Conservation (phyloP, 805 yeast species). For the Phaffomyces antillensis region DNA sequence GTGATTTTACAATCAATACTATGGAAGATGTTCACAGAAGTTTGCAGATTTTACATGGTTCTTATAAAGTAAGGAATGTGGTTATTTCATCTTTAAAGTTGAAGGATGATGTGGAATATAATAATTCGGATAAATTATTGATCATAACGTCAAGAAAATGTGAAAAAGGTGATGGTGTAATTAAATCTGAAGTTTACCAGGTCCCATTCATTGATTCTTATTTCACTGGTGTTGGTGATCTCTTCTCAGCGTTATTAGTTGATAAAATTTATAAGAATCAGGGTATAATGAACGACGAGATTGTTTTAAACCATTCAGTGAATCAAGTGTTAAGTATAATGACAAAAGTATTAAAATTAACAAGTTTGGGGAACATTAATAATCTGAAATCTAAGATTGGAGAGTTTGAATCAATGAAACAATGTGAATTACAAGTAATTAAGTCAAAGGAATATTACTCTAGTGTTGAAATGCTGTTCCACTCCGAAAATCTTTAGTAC, state of each 20-base stretch:
- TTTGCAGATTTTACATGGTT: slow-evolving; percentile 38
- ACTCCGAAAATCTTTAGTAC: slow-evolving; percentile 59
- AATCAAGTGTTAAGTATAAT: slow-evolving; percentile 52
- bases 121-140: slow-evolving; percentile 5
- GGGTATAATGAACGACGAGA: not conserved
- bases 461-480: slow-evolving; percentile 10
- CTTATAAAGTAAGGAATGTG: slow-evolving; percentile 48
- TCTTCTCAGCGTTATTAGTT: slow-evolving; percentile 72
- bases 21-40: slow-evolving; percentile 38
- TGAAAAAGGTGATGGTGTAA: too few species aligned
- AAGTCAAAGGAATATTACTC: slow-evolving; percentile 41
- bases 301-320: slow-evolving; percentile 29
- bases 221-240: slow-evolving; percentile 93
- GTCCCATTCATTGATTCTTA: slow-evolving; percentile 66
- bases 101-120: slow-evolving; percentile 9
- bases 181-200: slow-evolving; percentile 27
- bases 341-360: slow-evolving; percentile 42
- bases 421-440: slow-evolving; percentile 64
- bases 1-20: slow-evolving; percentile 40
- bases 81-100: slow-evolving; percentile 55
- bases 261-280: slow-evolving; percentile 43
- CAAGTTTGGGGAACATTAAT: slow-evolving; percentile 30
- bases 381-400: slow-evolving; percentile 41
- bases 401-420: slow-evolving; percentile 56
- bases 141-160: slow-evolving; percentile 9